These are phyloP conservation scores for Bimuria novae-zelandiae DNA, from an alignment of 2,329 filamentous ascomycete species.

Conservation along the genomic window DNA sequence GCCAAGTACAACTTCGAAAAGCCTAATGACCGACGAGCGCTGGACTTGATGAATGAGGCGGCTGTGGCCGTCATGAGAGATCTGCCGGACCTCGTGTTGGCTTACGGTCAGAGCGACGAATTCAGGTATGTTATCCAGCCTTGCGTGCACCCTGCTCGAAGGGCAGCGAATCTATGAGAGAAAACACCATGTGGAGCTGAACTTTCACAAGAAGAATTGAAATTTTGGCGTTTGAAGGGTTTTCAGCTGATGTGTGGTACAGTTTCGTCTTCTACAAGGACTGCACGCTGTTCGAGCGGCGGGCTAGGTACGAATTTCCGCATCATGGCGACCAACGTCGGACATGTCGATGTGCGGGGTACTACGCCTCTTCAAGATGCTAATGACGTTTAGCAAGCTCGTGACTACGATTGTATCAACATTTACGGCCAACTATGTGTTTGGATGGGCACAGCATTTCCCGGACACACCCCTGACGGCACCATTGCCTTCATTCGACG, in stretches of 20 bases:
- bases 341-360: background rate
- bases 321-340: background rate
- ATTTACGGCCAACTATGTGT: constrained; percentile 89
- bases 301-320: constrained; percentile 64
- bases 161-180: constrained; percentile 14
- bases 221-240: background rate
- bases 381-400: constrained; percentile 69
- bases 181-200: background rate
- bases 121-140: constrained; percentile 66
- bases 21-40: constrained; percentile 84
- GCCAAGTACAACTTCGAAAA: constrained; percentile 84
- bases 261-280: constrained; percentile 90
- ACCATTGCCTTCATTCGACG: constrained; percentile 89
- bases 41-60: constrained; percentile 93
- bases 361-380: constrained; percentile 8
- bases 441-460: constrained; percentile 78
- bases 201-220: background rate
- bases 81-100: constrained; percentile 81
- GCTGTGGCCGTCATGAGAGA: constrained; percentile 84
- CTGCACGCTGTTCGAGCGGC: constrained; percentile 81
- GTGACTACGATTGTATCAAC: constrained; percentile 89
- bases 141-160: constrained; percentile 15
- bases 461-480: constrained; percentile 70
- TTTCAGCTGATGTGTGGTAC: constrained; percentile 45
- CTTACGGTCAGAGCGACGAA: constrained; percentile 94